Evolutionary conservation across 1,139 yeast species (phyloP).

Genomic region (Yamadazyma membranifaciens): DNA sequence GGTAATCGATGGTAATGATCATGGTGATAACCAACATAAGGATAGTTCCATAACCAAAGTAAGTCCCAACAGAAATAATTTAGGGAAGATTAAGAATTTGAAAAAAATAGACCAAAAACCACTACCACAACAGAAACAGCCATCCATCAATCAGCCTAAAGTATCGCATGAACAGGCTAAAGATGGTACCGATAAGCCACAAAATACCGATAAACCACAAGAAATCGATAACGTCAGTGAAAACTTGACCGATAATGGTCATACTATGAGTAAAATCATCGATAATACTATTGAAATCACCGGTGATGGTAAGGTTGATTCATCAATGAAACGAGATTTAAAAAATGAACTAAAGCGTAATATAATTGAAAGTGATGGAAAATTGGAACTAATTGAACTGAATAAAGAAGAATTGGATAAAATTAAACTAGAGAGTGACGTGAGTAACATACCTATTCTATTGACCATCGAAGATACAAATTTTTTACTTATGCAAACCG

Average conservation of each 20-base stretch:
- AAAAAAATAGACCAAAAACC: too few species aligned
- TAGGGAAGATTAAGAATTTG: too few species aligned
- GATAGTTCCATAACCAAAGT: too few species aligned
- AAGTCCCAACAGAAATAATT: too few species aligned
- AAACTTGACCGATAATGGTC: too few species aligned
- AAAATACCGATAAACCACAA: too few species aligned
- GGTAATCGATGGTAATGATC: background rate
- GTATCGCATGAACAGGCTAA: too few species aligned
- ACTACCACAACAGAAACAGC: too few species aligned
- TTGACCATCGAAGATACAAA: constrained; percentile 21
- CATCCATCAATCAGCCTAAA: too few species aligned
- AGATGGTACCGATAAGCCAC: too few species aligned
- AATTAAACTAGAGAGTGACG: background rate
- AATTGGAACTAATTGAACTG: background rate
- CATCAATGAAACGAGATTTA: background rate
- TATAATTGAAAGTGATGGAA: background rate
- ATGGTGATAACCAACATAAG: background rate
- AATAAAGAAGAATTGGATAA: constrained; percentile 1
- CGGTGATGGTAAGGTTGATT: constrained; percentile 1
- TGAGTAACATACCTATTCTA: constrained; percentile 17
- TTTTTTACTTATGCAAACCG: constrained; percentile 25
- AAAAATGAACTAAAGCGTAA: background rate
- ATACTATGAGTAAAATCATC: background rate
- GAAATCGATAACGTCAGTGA: too few species aligned
- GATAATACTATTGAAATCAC: background rate